Evolutionary conservation across 495 filamentous ascomycete species (phyloP).

Genomic region (Platismatia glauca): DNA sequence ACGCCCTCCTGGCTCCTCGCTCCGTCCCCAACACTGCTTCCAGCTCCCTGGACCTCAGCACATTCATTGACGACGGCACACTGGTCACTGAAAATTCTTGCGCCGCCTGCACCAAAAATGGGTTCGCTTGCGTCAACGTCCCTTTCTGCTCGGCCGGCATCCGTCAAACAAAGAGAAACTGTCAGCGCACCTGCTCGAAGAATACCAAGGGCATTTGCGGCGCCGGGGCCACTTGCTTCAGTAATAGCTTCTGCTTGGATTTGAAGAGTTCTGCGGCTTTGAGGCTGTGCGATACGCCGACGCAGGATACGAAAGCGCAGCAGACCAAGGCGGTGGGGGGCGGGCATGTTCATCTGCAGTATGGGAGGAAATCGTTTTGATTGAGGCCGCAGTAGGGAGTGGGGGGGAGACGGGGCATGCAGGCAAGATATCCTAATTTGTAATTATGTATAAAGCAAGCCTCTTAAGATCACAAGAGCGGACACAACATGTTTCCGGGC

Average conservation of each 20-base stretch:
- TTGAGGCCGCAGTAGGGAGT: neutral
- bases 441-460: too few species aligned
- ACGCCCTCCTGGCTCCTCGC: neutral
- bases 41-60: neutral
- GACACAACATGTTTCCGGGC: too few species aligned
- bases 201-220: neutral
- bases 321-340: conserved; percentile 11
- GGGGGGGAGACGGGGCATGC: too few species aligned
- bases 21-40: conserved; percentile 3
- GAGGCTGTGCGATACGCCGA: neutral
- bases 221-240: neutral
- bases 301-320: neutral
- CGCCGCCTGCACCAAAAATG: conserved; percentile 1
- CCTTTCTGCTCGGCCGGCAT: neutral
- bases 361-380: neutral
- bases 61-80: conserved; percentile 6
- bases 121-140: neutral
- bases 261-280: neutral
- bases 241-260: neutral
- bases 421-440: neutral
- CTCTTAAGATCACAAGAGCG: too few species aligned
- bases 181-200: neutral
- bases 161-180: neutral
- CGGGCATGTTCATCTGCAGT: neutral
- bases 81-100: neutral